Percentiles rank a stretch among this genome's conserved stretches.
Conservation (phyloP, 768 basidiomycete species). For the Kwoniella sp. region DNA sequence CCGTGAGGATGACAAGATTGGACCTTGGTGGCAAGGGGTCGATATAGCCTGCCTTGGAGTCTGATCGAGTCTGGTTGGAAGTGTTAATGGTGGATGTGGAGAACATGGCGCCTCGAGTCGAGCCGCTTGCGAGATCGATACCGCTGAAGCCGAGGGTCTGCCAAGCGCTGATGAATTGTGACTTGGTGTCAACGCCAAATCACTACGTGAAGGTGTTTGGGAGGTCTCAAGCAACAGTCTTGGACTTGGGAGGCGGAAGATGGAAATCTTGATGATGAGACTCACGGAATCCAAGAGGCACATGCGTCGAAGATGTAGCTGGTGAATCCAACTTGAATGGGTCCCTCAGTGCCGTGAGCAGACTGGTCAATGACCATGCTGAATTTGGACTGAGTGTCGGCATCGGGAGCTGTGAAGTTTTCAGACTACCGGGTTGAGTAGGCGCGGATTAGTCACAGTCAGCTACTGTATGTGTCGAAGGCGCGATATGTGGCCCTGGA, state of each 20-base stretch:
- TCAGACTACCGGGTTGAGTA: slow-evolving; percentile 60
- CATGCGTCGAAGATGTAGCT: slow-evolving; percentile 61
- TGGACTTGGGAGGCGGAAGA: too few species aligned
- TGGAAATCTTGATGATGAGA: too few species aligned
- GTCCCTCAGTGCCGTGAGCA: slow-evolving; percentile 64
- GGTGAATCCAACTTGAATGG: slow-evolving; percentile 61
- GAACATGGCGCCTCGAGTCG: slow-evolving; percentile 57
- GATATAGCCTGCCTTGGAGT: slow-evolving; percentile 68
- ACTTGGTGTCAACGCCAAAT: too few species aligned
- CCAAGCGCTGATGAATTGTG: slow-evolving; percentile 43
- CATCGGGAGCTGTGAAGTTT: slow-evolving; percentile 63
- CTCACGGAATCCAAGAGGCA: slow-evolving; percentile 64
- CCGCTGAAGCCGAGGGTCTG: slow-evolving; percentile 33
- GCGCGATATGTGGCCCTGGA: slow-evolving; percentile 58
- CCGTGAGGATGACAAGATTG: slow-evolving; percentile 68
- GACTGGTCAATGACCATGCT: slow-evolving; percentile 60
- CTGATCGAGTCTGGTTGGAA: slow-evolving; percentile 67
- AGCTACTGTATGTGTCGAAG: slow-evolving; percentile 59
- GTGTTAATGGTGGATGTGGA: slow-evolving; percentile 67
- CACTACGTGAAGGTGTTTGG: slow-evolving; percentile 39
- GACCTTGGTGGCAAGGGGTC: slow-evolving; percentile 66
- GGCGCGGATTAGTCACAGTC: slow-evolving; percentile 57
- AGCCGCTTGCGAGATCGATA: slow-evolving; percentile 59
- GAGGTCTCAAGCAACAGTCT: too few species aligned
- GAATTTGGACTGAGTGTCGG: slow-evolving; percentile 57